phyloP scores from a whole-genome alignment of 208 protist genomes.

The Acanthamoeba royreba region DNA sequence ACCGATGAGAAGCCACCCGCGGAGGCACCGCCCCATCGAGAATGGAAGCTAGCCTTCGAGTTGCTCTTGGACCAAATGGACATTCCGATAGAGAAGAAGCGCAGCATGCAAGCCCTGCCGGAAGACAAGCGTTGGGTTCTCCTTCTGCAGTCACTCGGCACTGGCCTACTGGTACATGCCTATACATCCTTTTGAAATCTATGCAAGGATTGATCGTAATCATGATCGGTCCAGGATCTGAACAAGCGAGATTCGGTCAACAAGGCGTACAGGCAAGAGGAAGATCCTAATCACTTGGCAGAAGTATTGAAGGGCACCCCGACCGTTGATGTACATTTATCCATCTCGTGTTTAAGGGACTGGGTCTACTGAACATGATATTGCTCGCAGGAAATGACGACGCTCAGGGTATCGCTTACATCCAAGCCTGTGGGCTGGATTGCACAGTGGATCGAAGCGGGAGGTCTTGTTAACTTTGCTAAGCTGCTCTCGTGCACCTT shows the following conservation, averaged over 20 bases:
- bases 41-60: slow-evolving; percentile 49
- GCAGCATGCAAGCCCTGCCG: not conserved
- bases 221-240: not conserved
- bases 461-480: not conserved
- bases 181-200: not conserved
- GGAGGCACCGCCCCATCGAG: not conserved
- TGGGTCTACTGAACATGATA: not conserved
- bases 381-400: not conserved
- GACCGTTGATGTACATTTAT: not conserved
- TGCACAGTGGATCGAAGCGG: not conserved
- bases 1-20: not conserved
- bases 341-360: not conserved
- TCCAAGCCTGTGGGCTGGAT: slow-evolving; percentile 38
- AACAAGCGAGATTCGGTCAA: slow-evolving; percentile 13
- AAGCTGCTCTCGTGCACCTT: not conserved
- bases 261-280: not conserved
- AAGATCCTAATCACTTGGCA: slow-evolving; percentile 3
- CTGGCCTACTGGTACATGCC: not conserved
- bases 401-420: slow-evolving; percentile 20
- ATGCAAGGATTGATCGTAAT: too few species aligned
- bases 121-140: slow-evolving; percentile 34
- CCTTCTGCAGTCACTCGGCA: slow-evolving; percentile 17
- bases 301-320: not conserved
- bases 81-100: slow-evolving; percentile 36
- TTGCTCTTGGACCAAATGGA: slow-evolving; percentile 45